These are phyloP conservation scores for Elaeis oleifera DNA, from an alignment of 202 grass and related monocot species.

Conservation along the genomic window DNA sequence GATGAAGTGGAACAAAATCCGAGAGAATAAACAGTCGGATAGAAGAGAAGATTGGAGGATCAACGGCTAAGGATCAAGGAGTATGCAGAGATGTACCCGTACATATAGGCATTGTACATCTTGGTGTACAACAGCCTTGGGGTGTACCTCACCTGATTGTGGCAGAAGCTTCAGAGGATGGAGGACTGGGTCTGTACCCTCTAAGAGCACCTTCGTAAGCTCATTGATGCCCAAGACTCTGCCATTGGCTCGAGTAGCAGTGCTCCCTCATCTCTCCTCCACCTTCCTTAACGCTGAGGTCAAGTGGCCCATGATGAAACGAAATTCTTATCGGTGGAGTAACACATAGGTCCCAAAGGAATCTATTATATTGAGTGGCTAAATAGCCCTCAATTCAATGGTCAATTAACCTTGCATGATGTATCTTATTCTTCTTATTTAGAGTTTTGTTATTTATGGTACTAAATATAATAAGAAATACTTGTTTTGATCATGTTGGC, in stretches of 20 bases:
- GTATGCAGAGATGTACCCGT: conserved; percentile 92
- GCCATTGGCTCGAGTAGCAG: neutral
- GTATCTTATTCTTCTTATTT: no score
- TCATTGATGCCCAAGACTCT: conserved; percentile 49
- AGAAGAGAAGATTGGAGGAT: conserved; percentile 31
- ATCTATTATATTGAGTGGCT: no score
- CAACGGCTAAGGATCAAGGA: conserved; percentile 78
- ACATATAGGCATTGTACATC: conserved; percentile 97
- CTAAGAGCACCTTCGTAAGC: conserved; percentile 54
- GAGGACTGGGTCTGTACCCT: conserved; percentile 71
- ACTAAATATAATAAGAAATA: no score
- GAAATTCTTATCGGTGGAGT: no score
- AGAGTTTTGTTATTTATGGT: no score
- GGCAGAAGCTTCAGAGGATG: conserved; percentile 72
- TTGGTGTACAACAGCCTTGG: conserved; percentile 74
- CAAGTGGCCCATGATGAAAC: no score
- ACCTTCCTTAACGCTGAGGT: no score
- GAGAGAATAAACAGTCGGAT: neutral
- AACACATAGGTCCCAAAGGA: no score
- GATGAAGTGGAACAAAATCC: neutral
- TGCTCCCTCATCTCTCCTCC: no score
- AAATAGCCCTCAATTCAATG: no score
- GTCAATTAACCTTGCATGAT: no score
- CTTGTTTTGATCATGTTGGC: no score
- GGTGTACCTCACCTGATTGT: conserved; percentile 62